Percentiles rank a stretch among this genome's conserved stretches.
These are phyloP conservation scores for Cyberlindnera veronae DNA, from an alignment of 805 yeast species.

Conservation along the genomic window DNA sequence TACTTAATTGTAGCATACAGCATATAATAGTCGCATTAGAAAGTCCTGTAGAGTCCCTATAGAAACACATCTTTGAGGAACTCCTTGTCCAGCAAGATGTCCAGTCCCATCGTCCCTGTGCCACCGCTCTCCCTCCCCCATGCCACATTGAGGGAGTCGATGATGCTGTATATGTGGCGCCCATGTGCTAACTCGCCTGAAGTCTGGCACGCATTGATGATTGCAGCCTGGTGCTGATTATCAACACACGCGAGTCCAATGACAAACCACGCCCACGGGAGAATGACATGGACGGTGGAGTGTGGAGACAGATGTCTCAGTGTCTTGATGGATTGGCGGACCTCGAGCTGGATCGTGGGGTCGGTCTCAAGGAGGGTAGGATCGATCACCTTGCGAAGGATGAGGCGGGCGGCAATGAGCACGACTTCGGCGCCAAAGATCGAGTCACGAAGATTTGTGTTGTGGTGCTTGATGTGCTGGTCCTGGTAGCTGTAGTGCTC, in stretches of 20 bases:
- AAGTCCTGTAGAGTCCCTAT: no score
- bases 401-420: slow-evolving; percentile 16
- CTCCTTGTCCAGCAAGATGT: no score
- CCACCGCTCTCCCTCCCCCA: no score
- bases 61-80: no score
- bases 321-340: slow-evolving; percentile 4
- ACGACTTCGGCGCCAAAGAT: slow-evolving; percentile 19
- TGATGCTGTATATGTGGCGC: slow-evolving; percentile 3
- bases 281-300: slow-evolving; percentile 13
- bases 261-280: slow-evolving; percentile 9
- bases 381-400: slow-evolving; percentile 17
- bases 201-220: neutral
- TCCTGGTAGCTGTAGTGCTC: no score
- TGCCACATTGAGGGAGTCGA: slow-evolving; percentile 5
- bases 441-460: slow-evolving; percentile 16
- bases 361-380: slow-evolving; percentile 5
- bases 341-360: slow-evolving; percentile 12
- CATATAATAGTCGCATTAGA: no score
- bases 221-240: neutral
- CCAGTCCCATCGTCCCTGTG: no score
- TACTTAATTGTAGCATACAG: no score
- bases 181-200: slow-evolving; percentile 12
- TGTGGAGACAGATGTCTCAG: slow-evolving; percentile 7
- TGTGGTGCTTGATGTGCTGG: slow-evolving; percentile 22
- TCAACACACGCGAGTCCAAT: slow-evolving; percentile 7